These are phyloP conservation scores for Sclerotiophoma versabilis DNA, from an alignment of 2,329 filamentous ascomycete genomes.

Conservation along the genomic window DNA sequence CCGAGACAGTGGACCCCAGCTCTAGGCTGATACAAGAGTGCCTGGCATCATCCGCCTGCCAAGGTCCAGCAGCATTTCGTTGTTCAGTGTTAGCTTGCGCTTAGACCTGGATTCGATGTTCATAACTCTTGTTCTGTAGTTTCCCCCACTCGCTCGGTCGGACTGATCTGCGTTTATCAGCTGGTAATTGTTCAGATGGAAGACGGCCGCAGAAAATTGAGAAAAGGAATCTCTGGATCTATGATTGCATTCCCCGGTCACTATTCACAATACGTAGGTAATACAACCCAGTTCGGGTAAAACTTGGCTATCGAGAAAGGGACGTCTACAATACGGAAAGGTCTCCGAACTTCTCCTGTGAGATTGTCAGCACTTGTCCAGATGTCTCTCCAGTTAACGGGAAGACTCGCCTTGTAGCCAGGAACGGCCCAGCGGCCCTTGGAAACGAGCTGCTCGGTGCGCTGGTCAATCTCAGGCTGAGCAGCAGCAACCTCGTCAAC, in stretches of 20 bases:
- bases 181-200: neutral
- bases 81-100: neutral
- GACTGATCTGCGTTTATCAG: neutral
- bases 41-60: neutral
- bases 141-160: neutral
- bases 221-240: slow-evolving; percentile 23
- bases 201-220: neutral
- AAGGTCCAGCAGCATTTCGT: neutral
- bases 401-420: slow-evolving; percentile 88
- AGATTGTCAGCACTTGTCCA: slow-evolving; percentile 56
- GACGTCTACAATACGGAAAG: slow-evolving; percentile 84
- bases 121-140: neutral
- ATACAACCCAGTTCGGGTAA: slow-evolving; percentile 48
- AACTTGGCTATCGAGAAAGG: slow-evolving; percentile 36
- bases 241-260: slow-evolving; percentile 46
- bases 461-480: slow-evolving; percentile 96
- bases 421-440: slow-evolving; percentile 98
- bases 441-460: slow-evolving; percentile 90
- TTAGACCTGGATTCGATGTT: neutral
- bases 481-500: slow-evolving; percentile 95
- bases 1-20: neutral
- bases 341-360: slow-evolving; percentile 97
- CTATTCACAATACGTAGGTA: slow-evolving; percentile 51
- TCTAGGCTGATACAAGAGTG: neutral
- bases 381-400: neutral